Base-by-base conservation (phyloP, 257 asterid species). In the Lycium barbarum region DNA sequence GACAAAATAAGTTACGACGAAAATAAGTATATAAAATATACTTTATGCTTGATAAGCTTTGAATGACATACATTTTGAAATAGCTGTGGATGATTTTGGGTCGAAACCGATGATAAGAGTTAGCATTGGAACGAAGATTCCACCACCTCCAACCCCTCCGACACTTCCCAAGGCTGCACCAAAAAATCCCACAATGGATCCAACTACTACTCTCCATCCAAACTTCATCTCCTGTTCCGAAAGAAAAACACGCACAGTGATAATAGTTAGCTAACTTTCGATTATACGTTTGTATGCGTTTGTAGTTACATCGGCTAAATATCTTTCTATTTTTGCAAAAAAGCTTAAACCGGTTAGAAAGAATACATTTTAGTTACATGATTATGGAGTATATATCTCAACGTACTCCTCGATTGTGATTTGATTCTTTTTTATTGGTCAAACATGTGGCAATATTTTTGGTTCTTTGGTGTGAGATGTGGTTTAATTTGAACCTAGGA, bases 121-220 rank as follows among this genome's bases (percentile, higher is more conserved):
- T 80, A 88, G 87, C 88, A 88, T 88, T 9, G 90, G 90, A 80
- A 88, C 90, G 43, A 88, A 88, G 4, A 88, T 88, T 40, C 90
- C 90, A 55, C 90, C 90, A 9, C 90, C 90, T 26, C 90, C 90
- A 38, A 88, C 90, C 12, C 90, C 90, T 82, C 90, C 90, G 35
- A 88, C 90, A 14, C 90, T 88, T 22, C 90, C 90, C 80, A 88
- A 71, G 6, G 90, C 90, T 43, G 90, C 90, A 66, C 90, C 90
- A 51, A 88, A 86, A 53, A 86, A 88, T 3, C 90, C 90, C 15
- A 88, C 83, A 49, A 82, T 67, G 15, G 87, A 83, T 57, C 90
- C 90, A 38, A 82, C 78, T 26, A 88, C 81, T 43, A 88, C 9
- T 73, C 47, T 84, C 90, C 90, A 88, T 7, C 86, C 88, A 86